Base-by-base conservation (phyloP, 208 protist species). In the Leishmania tropica region DNA sequence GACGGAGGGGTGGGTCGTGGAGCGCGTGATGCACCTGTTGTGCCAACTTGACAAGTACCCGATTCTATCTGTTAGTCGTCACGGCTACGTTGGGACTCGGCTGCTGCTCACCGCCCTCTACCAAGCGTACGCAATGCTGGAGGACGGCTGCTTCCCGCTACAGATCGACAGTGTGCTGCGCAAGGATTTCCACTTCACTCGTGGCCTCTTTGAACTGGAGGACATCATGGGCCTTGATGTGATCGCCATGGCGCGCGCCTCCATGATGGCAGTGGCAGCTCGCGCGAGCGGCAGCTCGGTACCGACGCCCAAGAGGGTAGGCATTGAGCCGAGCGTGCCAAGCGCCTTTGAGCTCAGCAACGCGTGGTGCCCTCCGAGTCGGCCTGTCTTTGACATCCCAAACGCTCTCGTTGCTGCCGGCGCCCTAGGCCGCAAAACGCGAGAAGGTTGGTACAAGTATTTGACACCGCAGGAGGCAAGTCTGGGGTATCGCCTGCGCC, bases 171-270 rank as follows among this genome's bases (percentile, higher is more conserved):
- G 73, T 42, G 92, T 89, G 5, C 56, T 98, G 65, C 70, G 83
- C 35, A 79, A 83, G 53, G 31, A 62, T 6, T 95, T 98, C 73
- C 90, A 95, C 77, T 93, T 97, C 79, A 84, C 83, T 42, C 83
- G 91, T 72, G 97, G 96, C 19, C 40, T 96, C 13, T 95, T 98
- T 42, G 83, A 91, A 76, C 65, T 98, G 81, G 87, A 94, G 68
- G 96, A 99, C 78, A 78, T 97, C 40, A 88, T 92, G 45, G 97
- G 97, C 3, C 76, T 98, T 31, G 94, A 98, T 76, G 88, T 96
- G 24, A 85, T 81, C 13, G 89, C 85, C 15, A 75, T 81, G 31
- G 83, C 83, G 42, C 84, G 88, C 24, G 64, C 83, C 1, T 81
- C 67, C 31, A 72, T 86, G 77, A 24, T 28, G 15, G 75, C 53